A percentile compares a stretch with the other conserved stretches of the same genome.
phyloP scores from a whole-genome alignment of 2,329 filamentous ascomycete species.

The Cytospora schulzeri region DNA sequence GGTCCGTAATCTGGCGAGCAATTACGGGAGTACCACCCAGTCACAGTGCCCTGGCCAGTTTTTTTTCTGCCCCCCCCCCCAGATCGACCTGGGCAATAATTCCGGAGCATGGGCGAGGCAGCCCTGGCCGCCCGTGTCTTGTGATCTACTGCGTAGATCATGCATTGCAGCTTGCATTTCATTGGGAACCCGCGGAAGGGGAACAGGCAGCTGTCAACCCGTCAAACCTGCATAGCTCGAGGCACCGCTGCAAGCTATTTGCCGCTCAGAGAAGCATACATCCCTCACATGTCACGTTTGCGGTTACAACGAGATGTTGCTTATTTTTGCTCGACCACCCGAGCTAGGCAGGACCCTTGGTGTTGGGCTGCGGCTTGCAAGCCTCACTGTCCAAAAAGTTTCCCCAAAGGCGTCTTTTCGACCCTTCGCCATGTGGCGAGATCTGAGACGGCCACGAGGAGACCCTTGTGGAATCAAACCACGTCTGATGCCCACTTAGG shows the following conservation, averaged over 20 bases:
- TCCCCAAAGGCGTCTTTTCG: background rate
- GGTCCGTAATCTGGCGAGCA: background rate
- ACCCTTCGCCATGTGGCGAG: constrained; percentile 21
- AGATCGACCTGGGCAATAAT: constrained; percentile 5
- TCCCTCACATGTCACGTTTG: constrained; percentile 16
- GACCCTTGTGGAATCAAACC: background rate
- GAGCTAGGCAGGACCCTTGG: background rate
- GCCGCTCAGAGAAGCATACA: constrained; percentile 11
- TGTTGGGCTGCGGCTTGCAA: background rate
- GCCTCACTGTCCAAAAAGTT: background rate
- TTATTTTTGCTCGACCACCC: background rate
- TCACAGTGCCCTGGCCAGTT: background rate
- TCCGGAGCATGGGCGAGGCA: constrained; percentile 1
- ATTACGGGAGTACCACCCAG: background rate
- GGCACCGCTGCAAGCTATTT: constrained; percentile 14
- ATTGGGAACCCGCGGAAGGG: constrained; percentile 13
- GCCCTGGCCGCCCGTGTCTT: constrained; percentile 1
- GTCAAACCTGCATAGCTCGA: constrained; percentile 25
- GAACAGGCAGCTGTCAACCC: constrained; percentile 24
- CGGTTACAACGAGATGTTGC: constrained; percentile 13
- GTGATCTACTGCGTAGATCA: constrained; percentile 10
- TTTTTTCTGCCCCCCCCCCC: no score
- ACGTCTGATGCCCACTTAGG: background rate
- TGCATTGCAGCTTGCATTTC: constrained; percentile 27
- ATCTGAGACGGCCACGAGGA: constrained; percentile 23